Percentiles rank a stretch among this genome's conserved stretches.
phyloP scores from a whole-genome alignment of 2,329 filamentous ascomycete genomes.

The Pestalotiopsis sp. region DNA sequence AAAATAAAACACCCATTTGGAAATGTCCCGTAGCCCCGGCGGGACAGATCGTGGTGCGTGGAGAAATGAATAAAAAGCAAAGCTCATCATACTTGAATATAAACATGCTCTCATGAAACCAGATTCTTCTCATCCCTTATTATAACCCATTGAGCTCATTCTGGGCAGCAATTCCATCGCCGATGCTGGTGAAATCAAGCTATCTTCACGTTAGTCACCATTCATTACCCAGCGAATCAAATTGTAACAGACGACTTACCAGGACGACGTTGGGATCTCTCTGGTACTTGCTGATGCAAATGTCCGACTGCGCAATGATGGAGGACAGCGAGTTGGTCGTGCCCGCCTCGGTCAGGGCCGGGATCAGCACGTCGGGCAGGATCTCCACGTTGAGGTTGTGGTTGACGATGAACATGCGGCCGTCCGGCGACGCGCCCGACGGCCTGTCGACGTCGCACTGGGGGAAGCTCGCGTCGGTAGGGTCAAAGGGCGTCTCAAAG shows the following conservation, averaged over 20 bases:
- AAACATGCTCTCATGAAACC: not conserved
- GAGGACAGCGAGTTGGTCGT: constrained; percentile 52
- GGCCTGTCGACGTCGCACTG: constrained; percentile 70
- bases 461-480: constrained; percentile 60
- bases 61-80: too few relatives aligned
- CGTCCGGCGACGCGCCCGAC: constrained; percentile 34
- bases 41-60: too few relatives aligned
- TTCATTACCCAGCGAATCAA: not conserved
- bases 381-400: constrained; percentile 44
- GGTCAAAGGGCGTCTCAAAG: constrained; percentile 75
- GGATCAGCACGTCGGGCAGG: constrained; percentile 37
- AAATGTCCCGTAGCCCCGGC: too few relatives aligned
- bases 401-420: constrained; percentile 48
- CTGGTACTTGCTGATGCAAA: constrained; percentile 33
- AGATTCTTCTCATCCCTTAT: too few relatives aligned
- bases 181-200: constrained; percentile 46
- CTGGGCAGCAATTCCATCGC: constrained; percentile 41
- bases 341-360: constrained; percentile 31
- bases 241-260: constrained; percentile 33
- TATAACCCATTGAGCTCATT: constrained; percentile 39
- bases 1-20: too few relatives aligned
- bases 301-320: constrained; percentile 41
- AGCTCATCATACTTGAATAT: not conserved
- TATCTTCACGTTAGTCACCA: constrained; percentile 23
- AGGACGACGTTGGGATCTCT: constrained; percentile 40